Percentiles rank a stretch among this genome's conserved stretches.
phyloP scores from a whole-genome alignment of 148 eudicot species.

The Rhododendron ovatum region DNA sequence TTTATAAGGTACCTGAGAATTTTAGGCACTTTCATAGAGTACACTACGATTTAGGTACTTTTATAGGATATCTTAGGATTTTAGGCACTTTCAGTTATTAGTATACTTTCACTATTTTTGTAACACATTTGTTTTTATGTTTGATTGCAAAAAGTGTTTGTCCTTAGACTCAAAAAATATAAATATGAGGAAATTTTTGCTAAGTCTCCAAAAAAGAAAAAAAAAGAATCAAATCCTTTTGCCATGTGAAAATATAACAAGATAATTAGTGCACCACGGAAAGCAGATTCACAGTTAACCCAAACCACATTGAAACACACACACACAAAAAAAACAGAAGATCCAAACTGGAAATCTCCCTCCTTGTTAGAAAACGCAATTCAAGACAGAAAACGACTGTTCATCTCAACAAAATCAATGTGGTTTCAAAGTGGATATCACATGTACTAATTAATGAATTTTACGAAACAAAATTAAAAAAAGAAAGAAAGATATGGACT shows the following conservation, averaged over 20 bases:
- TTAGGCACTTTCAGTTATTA: no score
- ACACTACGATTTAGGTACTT: no score
- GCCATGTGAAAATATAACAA: neutral
- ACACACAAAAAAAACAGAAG: neutral
- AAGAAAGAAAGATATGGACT: neutral
- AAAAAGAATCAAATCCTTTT: neutral
- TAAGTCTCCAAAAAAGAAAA: no score
- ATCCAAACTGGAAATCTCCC: slow-evolving; percentile 9
- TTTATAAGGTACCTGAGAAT: no score
- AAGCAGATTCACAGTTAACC: neutral
- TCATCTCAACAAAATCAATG: slow-evolving; percentile 21
- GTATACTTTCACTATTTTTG: no score
- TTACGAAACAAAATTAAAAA: neutral
- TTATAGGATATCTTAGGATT: no score
- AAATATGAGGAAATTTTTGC: no score
- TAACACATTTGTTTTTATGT: no score
- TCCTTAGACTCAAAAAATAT: no score
- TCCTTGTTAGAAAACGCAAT: slow-evolving; percentile 1
- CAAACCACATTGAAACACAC: neutral
- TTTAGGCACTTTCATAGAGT: no score
- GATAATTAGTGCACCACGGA: neutral
- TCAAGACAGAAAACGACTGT: slow-evolving; percentile 23
- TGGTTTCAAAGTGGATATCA: slow-evolving; percentile 3
- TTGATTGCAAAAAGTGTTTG: no score
- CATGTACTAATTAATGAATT: neutral